These are phyloP conservation scores for Blastobotrys aristatus DNA, from an alignment of 1,139 yeast genomes.

Conservation along the genomic window DNA sequence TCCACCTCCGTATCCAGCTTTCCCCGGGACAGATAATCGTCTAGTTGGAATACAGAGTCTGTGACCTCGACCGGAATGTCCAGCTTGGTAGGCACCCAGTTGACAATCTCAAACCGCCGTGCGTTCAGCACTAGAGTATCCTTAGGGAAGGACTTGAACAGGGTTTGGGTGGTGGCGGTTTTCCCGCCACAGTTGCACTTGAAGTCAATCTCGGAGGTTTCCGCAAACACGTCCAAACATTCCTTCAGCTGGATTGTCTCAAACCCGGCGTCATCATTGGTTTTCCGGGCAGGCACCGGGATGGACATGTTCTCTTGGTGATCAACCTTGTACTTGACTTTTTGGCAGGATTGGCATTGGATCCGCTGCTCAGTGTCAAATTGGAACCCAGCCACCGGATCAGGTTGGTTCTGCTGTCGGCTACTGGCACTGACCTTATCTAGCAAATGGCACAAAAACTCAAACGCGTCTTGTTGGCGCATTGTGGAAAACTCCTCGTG, in stretches of 20 bases:
- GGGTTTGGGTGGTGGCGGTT: constrained; percentile 35
- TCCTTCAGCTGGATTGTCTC: constrained; percentile 49
- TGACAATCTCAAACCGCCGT: constrained; percentile 73
- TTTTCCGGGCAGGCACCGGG: constrained; percentile 44
- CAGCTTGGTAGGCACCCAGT: constrained; percentile 87
- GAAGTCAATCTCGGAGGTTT: constrained; percentile 59
- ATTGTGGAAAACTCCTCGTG: constrained; percentile 81
- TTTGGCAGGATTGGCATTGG: constrained; percentile 55
- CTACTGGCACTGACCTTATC: constrained; percentile 52
- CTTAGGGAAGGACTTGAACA: constrained; percentile 59
- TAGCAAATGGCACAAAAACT: constrained; percentile 65
- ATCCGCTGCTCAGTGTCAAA: constrained; percentile 63
- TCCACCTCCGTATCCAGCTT: constrained; percentile 43
- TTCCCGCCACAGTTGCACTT: constrained; percentile 56
- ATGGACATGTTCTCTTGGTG: constrained; percentile 66
- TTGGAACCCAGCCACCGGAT: constrained; percentile 56
- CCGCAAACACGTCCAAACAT: constrained; percentile 45
- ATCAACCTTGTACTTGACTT: constrained; percentile 54
- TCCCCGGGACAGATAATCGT: constrained; percentile 35
- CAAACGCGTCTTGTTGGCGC: constrained; percentile 94
- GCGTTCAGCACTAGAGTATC: constrained; percentile 65
- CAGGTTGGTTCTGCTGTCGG: constrained; percentile 23
- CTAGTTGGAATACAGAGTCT: constrained; percentile 40
- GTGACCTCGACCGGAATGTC: constrained; percentile 68
- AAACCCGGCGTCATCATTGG: constrained; percentile 42